These are phyloP conservation scores for Paragyromitra xinjiangensis DNA, from an alignment of 495 filamentous ascomycete genomes.

Conservation along the genomic window DNA sequence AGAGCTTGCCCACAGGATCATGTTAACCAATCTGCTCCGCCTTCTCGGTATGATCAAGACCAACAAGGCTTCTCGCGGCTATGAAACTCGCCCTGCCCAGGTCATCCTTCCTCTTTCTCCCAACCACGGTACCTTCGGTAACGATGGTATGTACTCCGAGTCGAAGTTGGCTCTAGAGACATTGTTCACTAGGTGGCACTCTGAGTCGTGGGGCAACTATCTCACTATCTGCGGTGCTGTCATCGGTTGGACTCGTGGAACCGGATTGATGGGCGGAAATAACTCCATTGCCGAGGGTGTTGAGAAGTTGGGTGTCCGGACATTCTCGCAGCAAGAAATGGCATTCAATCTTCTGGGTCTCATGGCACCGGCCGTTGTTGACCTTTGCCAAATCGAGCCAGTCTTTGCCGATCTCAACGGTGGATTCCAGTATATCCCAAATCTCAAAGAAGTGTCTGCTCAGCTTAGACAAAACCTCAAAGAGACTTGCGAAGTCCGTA, in stretches of 20 bases:
- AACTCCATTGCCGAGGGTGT: constrained; percentile 97
- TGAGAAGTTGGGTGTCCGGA: constrained; percentile 94
- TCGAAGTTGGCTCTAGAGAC: constrained; percentile 97
- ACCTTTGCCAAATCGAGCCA: constrained; percentile 93
- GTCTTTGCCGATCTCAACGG: constrained; percentile 98
- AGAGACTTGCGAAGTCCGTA: constrained; percentile 92
- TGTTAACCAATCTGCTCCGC: constrained; percentile 95
- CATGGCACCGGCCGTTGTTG: constrained; percentile 92
- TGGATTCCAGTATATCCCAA: constrained; percentile 94
- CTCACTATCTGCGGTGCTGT: constrained; percentile 98
- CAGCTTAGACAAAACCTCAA: constrained; percentile 87
- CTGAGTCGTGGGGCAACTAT: constrained; percentile 96
- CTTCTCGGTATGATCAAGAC: constrained; percentile 89
- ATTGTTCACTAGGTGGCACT: constrained; percentile 98
- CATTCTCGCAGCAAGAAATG: constrained; percentile 99
- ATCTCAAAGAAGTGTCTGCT: constrained; percentile 94
- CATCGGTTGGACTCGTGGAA: constrained; percentile 99
- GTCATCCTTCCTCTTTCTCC: constrained; percentile 95
- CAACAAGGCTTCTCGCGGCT: constrained; percentile 85
- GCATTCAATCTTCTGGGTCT: constrained; percentile 97
- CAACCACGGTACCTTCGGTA: constrained; percentile 98
- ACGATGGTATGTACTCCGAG: constrained; percentile 97
- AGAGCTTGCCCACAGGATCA: constrained; percentile 97
- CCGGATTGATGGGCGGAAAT: constrained; percentile 97
- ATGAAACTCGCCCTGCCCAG: constrained; percentile 93